A percentile compares a stretch with the other conserved stretches of the same genome.
Evolutionary conservation across 2,329 filamentous ascomycete species (phyloP).

Genomic region (Oidium heveae): DNA sequence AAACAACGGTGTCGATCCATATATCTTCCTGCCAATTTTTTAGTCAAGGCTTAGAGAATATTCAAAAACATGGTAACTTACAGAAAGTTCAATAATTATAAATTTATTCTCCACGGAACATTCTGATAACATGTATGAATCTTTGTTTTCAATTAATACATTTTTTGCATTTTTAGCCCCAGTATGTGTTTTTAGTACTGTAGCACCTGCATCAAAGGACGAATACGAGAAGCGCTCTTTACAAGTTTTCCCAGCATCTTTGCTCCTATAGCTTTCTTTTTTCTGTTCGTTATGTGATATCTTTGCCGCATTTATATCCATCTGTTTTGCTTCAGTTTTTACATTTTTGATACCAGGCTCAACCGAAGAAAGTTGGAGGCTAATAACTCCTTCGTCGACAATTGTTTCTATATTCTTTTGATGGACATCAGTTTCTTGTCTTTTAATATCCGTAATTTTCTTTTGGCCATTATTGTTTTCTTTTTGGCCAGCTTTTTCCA

Average conservation of each 20-base stretch:
- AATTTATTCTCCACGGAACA: conserved; percentile 77
- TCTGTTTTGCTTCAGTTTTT: conserved; percentile 2
- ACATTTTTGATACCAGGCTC: conserved; percentile 10
- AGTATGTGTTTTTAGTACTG: conserved; percentile 67
- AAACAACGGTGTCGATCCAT: conserved; percentile 80
- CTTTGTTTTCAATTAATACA: conserved; percentile 86
- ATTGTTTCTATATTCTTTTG: conserved; percentile 51
- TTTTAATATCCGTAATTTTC: conserved; percentile 20
- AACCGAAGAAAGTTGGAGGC: conserved; percentile 30
- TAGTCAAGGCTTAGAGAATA: conserved; percentile 2
- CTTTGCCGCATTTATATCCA: conserved; percentile 9
- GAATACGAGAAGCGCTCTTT: conserved; percentile 96
- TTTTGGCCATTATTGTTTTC: conserved; percentile 36
- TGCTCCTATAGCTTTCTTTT: conserved; percentile 33
- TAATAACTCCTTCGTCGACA: conserved; percentile 75
- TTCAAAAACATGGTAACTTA: conserved; percentile 32
- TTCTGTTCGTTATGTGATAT: conserved; percentile 7
- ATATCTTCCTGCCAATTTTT: conserved; percentile 21
- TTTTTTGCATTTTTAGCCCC: conserved; percentile 73
- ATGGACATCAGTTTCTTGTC: conserved; percentile 26
- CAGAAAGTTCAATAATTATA: conserved; percentile 58
- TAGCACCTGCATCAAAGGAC: conserved; percentile 90
- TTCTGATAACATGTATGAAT: conserved; percentile 92
- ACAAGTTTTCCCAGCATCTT: conserved; percentile 89
- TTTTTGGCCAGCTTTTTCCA: conserved; percentile 62